A percentile compares a stretch with the other conserved stretches of the same genome.
Conservation (phyloP, 371 early-diverging fungal genomes). For the Parasitella parasitica region DNA sequence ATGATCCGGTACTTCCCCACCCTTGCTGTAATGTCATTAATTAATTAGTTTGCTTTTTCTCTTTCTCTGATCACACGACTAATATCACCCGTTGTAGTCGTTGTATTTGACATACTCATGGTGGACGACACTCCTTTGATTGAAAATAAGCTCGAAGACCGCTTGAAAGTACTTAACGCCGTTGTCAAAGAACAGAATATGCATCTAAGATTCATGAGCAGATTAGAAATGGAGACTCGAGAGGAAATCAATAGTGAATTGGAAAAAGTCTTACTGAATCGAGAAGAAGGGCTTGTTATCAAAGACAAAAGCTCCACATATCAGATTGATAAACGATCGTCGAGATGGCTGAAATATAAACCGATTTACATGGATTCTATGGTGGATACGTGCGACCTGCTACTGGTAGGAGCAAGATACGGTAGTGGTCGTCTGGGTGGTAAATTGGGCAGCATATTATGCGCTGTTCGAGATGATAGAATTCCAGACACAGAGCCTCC, state of each 20-base stretch:
- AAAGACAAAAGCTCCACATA: constrained; percentile 67
- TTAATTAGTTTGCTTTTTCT: too few species aligned
- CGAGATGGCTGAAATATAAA: constrained; percentile 75
- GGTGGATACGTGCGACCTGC: constrained; percentile 69
- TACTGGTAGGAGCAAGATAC: constrained; percentile 65
- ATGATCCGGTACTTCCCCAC: constrained; percentile 37
- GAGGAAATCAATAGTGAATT: constrained; percentile 62
- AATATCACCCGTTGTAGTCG: constrained; percentile 38
- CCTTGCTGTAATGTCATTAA: constrained; percentile 60
- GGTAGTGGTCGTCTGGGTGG: constrained; percentile 69
- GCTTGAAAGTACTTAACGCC: constrained; percentile 48
- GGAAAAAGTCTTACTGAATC: constrained; percentile 33
- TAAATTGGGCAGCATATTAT: constrained; percentile 62
- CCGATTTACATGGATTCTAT: constrained; percentile 72
- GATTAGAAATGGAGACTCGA: constrained; percentile 49
- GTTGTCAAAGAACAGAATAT: constrained; percentile 52
- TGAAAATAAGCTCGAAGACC: constrained; percentile 51
- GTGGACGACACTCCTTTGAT: constrained; percentile 61
- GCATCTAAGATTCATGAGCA: constrained; percentile 51
- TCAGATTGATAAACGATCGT: constrained; percentile 47
- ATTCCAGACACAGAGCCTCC: constrained; percentile 23
- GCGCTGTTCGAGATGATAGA: constrained; percentile 66
- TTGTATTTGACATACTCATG: constrained; percentile 74
- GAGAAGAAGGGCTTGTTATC: constrained; percentile 66
- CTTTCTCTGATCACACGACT: too few species aligned